Conservation (phyloP, 202 grass and related monocot species). For the Bolboschoenoplectus hybrid region DNA sequence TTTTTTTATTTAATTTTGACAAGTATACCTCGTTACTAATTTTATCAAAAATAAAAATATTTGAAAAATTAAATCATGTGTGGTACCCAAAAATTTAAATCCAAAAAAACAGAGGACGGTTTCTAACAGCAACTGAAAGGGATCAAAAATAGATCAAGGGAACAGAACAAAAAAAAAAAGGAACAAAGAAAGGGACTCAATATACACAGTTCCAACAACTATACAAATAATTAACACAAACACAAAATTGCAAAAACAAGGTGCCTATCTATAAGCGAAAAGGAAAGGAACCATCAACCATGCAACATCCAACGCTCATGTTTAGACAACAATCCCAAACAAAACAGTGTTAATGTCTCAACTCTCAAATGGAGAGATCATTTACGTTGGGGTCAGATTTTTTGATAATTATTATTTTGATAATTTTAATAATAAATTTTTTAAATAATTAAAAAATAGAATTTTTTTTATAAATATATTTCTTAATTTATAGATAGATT, state of each 20-base stretch:
- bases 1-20: too few species aligned
- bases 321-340: slow-evolving; percentile 1
- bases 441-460: too few species aligned
- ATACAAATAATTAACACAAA: background rate
- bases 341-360: slow-evolving; percentile 25
- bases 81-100: background rate
- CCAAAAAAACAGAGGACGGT: background rate
- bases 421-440: too few species aligned
- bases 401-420: too few species aligned
- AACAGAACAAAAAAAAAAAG: background rate
- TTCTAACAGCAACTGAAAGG: background rate
- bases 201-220: background rate
- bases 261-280: background rate
- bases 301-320: background rate
- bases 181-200: background rate
- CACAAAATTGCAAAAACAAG: background rate
- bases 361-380: background rate
- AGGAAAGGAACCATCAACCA: background rate
- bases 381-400: background rate
- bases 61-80: too few species aligned
- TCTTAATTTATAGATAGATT: too few species aligned
- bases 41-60: too few species aligned
- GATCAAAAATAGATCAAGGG: background rate
- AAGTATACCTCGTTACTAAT: too few species aligned
- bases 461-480: too few species aligned